A percentile compares a stretch with the other conserved stretches of the same genome.
Evolutionary conservation across 495 filamentous ascomycete species (phyloP).

Genomic region (Rhizodiscina lignyota): DNA sequence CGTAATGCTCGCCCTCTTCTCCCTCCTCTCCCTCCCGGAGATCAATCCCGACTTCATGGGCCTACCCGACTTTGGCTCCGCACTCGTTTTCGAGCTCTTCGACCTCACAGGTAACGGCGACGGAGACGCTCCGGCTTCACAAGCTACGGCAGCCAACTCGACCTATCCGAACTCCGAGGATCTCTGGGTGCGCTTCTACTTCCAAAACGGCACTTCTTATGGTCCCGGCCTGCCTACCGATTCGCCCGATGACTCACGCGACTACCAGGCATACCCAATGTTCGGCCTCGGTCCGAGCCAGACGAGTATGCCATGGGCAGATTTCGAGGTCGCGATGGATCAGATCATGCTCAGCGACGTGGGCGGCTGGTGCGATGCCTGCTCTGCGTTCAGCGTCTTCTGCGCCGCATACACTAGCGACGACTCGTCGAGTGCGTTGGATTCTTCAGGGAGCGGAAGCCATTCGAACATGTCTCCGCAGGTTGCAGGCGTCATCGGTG

Average conservation of each 20-base stretch:
- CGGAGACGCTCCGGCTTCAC: too few species aligned
- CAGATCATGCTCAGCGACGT: conserved; percentile 38
- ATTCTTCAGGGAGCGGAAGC: background rate
- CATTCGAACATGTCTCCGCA: conserved; percentile 7
- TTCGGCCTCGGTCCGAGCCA: conserved; percentile 35
- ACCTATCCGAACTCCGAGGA: conserved; percentile 29
- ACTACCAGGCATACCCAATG: conserved; percentile 40
- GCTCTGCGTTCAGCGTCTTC: conserved; percentile 38
- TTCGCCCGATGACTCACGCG: conserved; percentile 13
- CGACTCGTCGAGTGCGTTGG: background rate
- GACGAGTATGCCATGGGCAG: conserved; percentile 39
- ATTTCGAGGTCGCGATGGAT: conserved; percentile 44
- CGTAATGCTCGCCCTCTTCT: conserved; percentile 33
- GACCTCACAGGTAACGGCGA: too few species aligned
- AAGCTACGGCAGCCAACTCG: conserved; percentile 6
- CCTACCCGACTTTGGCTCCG: conserved; percentile 48
- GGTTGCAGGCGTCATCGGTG: conserved; percentile 22
- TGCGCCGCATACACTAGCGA: conserved; percentile 30
- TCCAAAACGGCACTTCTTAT: conserved; percentile 48
- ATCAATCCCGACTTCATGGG: conserved; percentile 47
- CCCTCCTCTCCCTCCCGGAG: conserved; percentile 50
- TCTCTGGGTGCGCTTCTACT: conserved; percentile 60
- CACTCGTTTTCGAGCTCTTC: conserved; percentile 63
- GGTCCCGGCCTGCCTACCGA: too few species aligned
- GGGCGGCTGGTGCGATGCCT: conserved; percentile 50